A percentile compares a stretch with the other conserved stretches of the same genome.
These are phyloP conservation scores for Globisporangium yorkense DNA, from an alignment of 352 stramenopile species.

Conservation along the genomic window DNA sequence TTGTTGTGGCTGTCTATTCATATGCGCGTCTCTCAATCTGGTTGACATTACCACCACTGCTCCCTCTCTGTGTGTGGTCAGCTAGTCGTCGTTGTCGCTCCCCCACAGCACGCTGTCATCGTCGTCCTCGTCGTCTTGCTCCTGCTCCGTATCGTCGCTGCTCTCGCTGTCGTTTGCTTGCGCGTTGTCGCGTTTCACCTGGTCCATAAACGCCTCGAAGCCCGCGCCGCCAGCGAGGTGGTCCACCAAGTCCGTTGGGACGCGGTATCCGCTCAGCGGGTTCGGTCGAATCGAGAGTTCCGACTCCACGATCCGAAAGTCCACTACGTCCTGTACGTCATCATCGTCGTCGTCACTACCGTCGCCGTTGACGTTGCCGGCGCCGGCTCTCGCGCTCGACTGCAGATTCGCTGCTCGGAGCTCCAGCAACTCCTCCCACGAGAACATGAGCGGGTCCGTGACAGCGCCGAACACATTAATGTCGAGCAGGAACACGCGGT, in stretches of 20 bases:
- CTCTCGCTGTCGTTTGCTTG: constrained; percentile 8
- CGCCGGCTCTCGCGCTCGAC: constrained; percentile 7
- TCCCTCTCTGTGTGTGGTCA: too few relatives aligned
- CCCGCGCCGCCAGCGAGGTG: constrained; percentile 60
- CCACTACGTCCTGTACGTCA: constrained; percentile 36
- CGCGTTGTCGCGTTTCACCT: constrained; percentile 77
- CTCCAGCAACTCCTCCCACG: constrained; percentile 81
- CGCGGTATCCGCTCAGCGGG: constrained; percentile 70
- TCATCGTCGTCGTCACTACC: constrained; percentile 24
- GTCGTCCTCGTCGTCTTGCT: constrained; percentile 13
- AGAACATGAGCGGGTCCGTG: constrained; percentile 93
- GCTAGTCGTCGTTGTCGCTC: constrained; percentile 18
- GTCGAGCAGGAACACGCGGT: constrained; percentile 90
- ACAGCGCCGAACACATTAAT: constrained; percentile 92
- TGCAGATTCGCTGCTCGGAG: constrained; percentile 18
- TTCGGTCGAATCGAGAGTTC: constrained; percentile 56
- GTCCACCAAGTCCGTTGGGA: constrained; percentile 79
- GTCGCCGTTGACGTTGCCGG: not conserved
- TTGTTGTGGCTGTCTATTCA: too few relatives aligned
- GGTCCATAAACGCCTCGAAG: constrained; percentile 79
- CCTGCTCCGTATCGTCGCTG: constrained; percentile 23
- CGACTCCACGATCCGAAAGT: constrained; percentile 79
- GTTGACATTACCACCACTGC: too few relatives aligned
- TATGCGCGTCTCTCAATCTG: too few relatives aligned
- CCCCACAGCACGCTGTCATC: constrained; percentile 13